Evolutionary conservation across 225 moss, liverwort and hornwort species (phyloP).

Genomic region (Pseudisothecium myosuroides): DNA sequence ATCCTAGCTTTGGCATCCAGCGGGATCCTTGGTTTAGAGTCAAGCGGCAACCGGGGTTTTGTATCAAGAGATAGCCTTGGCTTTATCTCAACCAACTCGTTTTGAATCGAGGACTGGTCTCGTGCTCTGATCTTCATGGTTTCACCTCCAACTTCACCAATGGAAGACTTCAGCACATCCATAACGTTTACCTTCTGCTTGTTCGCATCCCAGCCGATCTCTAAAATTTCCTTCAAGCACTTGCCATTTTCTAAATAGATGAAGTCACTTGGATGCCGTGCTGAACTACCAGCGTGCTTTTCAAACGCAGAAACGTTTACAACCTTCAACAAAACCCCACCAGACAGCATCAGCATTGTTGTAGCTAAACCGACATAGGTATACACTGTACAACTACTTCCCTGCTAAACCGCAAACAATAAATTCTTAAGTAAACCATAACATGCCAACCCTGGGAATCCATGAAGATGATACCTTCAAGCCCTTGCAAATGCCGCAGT

Average conservation of each 20-base stretch:
- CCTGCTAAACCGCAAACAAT: background rate
- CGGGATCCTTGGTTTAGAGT: constrained; percentile 2
- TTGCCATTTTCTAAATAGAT: constrained; percentile 91
- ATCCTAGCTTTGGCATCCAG: constrained; percentile 11
- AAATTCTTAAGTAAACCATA: background rate
- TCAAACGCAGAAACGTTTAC: constrained; percentile 98
- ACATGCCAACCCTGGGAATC: background rate
- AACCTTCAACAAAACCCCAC: constrained; percentile 37
- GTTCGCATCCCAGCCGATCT: constrained; percentile 73
- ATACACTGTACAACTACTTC: background rate
- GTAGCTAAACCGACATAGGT: background rate
- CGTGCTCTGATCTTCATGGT: constrained; percentile 20
- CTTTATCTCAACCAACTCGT: constrained; percentile 35
- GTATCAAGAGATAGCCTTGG: constrained; percentile 15
- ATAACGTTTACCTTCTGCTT: constrained; percentile 50
- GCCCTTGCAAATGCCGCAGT: constrained; percentile 68
- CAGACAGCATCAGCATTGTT: background rate
- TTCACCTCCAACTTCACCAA: constrained; percentile 44
- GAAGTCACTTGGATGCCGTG: constrained; percentile 94
- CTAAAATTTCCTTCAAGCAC: constrained; percentile 79
- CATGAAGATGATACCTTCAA: constrained; percentile 32
- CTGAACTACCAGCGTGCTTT: constrained; percentile 96
- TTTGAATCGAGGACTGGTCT: background rate
- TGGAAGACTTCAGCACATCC: constrained; percentile 56
- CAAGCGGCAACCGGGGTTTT: constrained; percentile 13